Percentiles rank a stretch among this genome's conserved stretches.
phyloP scores from a whole-genome alignment of 2,329 filamentous ascomycete genomes.

The Stagonosporopsis cucurbitacearum region DNA sequence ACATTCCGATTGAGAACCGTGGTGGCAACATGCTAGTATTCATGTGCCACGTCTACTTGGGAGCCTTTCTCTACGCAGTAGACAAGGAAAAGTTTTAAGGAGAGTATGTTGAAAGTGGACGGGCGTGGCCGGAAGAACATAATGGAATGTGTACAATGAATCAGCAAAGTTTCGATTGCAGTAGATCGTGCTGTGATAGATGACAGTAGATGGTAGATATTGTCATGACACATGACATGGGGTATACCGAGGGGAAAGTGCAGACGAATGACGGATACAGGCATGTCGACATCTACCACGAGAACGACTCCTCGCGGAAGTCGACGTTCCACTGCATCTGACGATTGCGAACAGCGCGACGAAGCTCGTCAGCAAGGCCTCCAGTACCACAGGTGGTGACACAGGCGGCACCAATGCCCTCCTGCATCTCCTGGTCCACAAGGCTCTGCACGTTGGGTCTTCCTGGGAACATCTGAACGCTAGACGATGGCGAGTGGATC shows the following conservation, averaged over 20 bases:
- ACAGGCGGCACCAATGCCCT: conserved; percentile 86
- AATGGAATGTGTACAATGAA: conserved; percentile 43
- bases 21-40: conserved; percentile 28
- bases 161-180: conserved; percentile 13
- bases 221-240: conserved; percentile 17
- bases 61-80: conserved; percentile 24
- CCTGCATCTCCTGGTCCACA: conserved; percentile 80
- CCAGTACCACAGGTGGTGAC: conserved; percentile 83
- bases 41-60: conserved; percentile 22
- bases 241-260: conserved; percentile 21
- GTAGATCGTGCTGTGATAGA: conserved; percentile 9
- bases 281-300: conserved; percentile 55
- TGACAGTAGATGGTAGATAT: conserved; percentile 6
- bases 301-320: conserved; percentile 81
- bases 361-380: conserved; percentile 75
- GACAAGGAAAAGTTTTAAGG: conserved; percentile 24
- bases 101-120: conserved; percentile 26
- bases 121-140: conserved; percentile 15
- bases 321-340: conserved; percentile 73
- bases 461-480: conserved; percentile 90
- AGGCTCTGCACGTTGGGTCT: conserved; percentile 82
- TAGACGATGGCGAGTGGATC: conserved; percentile 75
- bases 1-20: conserved; percentile 10
- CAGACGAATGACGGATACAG: conserved; percentile 14
- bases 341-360: conserved; percentile 68